Conservation (phyloP, 257 asterid genomes). For the Nicotiana undulata region DNA sequence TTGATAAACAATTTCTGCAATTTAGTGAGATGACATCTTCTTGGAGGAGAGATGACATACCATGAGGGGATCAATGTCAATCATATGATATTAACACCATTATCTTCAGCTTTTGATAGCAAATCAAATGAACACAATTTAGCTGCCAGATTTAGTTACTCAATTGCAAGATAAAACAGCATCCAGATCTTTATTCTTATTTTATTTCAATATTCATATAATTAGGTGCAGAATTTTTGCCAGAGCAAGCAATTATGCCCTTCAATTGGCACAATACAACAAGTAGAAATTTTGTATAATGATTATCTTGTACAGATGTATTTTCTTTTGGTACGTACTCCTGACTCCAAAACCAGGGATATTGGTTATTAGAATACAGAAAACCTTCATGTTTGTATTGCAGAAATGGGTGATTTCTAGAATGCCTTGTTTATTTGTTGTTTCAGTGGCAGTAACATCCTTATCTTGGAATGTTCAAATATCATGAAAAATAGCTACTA, state of each 20-base stretch:
- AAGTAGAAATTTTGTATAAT: not conserved
- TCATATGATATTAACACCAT: not conserved
- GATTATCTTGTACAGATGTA: not conserved
- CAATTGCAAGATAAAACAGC: not conserved
- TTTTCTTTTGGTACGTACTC: not conserved
- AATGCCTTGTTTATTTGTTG: not conserved
- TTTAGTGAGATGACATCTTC: conserved; percentile 8
- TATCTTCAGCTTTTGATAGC: conserved; percentile 2
- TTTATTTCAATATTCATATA: not conserved
- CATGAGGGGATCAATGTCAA: not conserved
- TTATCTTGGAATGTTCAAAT: not conserved
- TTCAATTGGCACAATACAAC: not conserved
- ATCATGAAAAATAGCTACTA: not conserved
- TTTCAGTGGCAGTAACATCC: not conserved
- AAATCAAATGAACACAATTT: not conserved
- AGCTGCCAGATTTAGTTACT: not conserved
- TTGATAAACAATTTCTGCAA: not conserved
- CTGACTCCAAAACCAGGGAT: not conserved
- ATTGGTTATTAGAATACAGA: not conserved
- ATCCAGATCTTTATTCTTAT: not conserved
- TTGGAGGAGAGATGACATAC: conserved; percentile 10
- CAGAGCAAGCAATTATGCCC: not conserved
- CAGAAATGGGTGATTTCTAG: not conserved
- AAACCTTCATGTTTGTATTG: not conserved
- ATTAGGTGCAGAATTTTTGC: not conserved